phyloP scores from a whole-genome alignment of 2,329 filamentous ascomycete species.

The Ustilaginoidea virens region DNA sequence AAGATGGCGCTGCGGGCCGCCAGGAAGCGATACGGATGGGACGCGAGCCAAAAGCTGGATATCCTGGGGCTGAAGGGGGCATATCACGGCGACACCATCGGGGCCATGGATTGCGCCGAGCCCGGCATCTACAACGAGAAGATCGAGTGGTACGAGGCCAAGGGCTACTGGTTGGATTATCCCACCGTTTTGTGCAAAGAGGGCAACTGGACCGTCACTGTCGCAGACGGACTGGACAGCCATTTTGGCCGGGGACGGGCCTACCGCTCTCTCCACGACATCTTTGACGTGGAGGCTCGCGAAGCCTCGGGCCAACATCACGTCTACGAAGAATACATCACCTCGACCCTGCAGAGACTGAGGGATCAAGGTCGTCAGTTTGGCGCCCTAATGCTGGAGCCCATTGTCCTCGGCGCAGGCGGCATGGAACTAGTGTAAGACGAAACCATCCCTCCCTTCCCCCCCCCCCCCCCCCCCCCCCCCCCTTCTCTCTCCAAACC shows the following conservation, averaged over 20 bases:
- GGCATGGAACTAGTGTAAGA: slow-evolving; percentile 67
- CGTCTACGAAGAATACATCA: slow-evolving; percentile 47
- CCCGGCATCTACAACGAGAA: slow-evolving; percentile 66
- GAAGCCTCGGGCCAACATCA: slow-evolving; percentile 25
- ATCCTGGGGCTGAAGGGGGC: slow-evolving; percentile 64
- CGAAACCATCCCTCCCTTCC: background rate
- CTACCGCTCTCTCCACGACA: slow-evolving; percentile 32
- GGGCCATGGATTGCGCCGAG: slow-evolving; percentile 74
- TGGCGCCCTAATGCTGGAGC: slow-evolving; percentile 67
- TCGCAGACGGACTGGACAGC: slow-evolving; percentile 31
- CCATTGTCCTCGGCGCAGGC: slow-evolving; percentile 64
- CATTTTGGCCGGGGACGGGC: slow-evolving; percentile 26
- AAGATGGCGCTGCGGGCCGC: slow-evolving; percentile 72
- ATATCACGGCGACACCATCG: slow-evolving; percentile 80
- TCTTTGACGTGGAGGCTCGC: slow-evolving; percentile 45
- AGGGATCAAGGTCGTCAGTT: slow-evolving; percentile 46
- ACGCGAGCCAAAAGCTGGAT: slow-evolving; percentile 39
- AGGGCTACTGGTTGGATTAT: slow-evolving; percentile 69
- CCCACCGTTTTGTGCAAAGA: slow-evolving; percentile 52
- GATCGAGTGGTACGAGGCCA: slow-evolving; percentile 72
- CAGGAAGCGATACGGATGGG: slow-evolving; percentile 50
- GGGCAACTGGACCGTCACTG: slow-evolving; percentile 50
- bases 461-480: background rate
- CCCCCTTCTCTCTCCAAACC: background rate
- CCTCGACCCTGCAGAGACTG: slow-evolving; percentile 34